Base-by-base conservation (phyloP, 1,284 basidiomycete species). In the Pyrrhoderma noxium region DNA sequence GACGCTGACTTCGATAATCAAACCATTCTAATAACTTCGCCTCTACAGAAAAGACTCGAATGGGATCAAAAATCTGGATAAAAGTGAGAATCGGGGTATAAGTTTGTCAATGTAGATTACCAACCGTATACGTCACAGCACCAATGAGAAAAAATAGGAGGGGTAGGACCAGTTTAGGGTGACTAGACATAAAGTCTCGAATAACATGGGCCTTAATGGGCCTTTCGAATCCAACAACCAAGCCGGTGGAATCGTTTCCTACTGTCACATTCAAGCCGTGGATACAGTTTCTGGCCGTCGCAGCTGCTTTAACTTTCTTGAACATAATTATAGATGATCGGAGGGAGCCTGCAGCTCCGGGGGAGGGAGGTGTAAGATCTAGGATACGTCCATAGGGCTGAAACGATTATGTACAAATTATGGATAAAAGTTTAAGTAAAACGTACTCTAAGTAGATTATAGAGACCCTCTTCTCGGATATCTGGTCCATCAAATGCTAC, bases 401-500 rank as follows among this genome's bases (percentile, higher is more conserved):
- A 51, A 51, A 31, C n/a, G n/a, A 41, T 45, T 40, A 56, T 53
- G 57, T 31, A 31, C 5, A 31, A 31, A 11, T 23, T 38, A 54
- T 47, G 41, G 47, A 51, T 2, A 3, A 34, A 36, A 48, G 44
- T 44, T 25, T 4, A 19, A 45, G 35, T 13, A 27, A 16, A 23
- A 66, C 77, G 57, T 67, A 87, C 86, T 46, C 89, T 75, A 51
- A 89, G 75, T 16, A 87, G 64, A 34, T 78, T 67, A 60, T 88
- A 92, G 0, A 92, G 67, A 1, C 73, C 65, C 64, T 94, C 89
- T 63, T 94, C 89, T 23, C 77, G 74, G 2, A 93, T 70, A 61
- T 94, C 91, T 1, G 89, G 83, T 0, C 93, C 93, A 27, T 94
- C 87, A 60, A 93, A 95, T 7, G 80, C 70, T n/a, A 94, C 77